Evolutionary conservation across 1,284 basidiomycete genomes (phyloP).

Genomic region (Naganishia sp.): DNA sequence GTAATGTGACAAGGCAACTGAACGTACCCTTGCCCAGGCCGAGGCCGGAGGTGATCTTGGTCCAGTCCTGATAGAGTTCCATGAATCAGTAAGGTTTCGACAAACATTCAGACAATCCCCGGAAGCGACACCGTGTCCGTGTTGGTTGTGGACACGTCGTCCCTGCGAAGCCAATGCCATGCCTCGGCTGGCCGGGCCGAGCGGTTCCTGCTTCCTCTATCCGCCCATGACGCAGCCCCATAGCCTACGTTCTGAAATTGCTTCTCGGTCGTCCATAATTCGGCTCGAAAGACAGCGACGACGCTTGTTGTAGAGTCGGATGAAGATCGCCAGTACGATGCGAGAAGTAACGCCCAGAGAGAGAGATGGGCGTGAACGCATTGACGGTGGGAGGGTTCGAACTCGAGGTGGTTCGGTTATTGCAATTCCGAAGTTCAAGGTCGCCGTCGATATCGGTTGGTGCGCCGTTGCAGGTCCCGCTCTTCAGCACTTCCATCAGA

Average conservation of each 20-base stretch:
- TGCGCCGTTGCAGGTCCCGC: not conserved
- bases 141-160: no score
- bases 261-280: not conserved
- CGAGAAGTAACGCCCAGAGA: no score
- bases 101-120: slow-evolving; percentile 8
- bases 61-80: slow-evolving; percentile 69
- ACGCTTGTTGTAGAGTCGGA: no score
- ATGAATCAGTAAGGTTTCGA: slow-evolving; percentile 27
- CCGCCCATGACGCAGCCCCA: not conserved
- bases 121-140: not conserved
- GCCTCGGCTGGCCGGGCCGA: not conserved
- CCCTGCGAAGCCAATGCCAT: no score
- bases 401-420: no score
- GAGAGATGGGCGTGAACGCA: no score
- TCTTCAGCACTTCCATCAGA: not conserved
- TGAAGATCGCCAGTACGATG: no score
- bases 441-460: no score
- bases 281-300: no score
- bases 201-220: not conserved
- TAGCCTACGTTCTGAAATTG: not conserved
- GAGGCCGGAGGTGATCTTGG: slow-evolving; percentile 84
- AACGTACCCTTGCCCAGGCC: slow-evolving; percentile 84
- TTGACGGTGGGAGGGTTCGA: no score
- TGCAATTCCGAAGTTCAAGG: no score
- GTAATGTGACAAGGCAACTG: not conserved